A percentile compares a stretch with the other conserved stretches of the same genome.
These are phyloP conservation scores for Zygotorulaspora mrakii DNA, from an alignment of 1,139 yeast species.

Conservation along the genomic window DNA sequence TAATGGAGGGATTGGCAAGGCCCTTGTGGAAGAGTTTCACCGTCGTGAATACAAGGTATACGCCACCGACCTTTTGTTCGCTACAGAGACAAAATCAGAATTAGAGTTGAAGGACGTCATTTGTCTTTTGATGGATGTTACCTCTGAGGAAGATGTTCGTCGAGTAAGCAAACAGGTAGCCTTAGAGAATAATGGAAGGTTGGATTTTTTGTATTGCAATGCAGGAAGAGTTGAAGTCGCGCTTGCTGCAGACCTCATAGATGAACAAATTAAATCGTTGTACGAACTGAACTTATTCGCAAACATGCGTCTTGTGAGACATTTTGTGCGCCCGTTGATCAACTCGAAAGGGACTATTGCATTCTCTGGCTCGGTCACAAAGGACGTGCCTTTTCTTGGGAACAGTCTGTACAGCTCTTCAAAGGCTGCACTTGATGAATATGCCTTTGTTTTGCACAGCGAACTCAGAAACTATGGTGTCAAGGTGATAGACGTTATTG, in stretches of 20 bases:
- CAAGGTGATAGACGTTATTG: conserved; percentile 5
- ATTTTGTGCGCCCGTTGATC: conserved; percentile 2
- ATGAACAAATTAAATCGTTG: conserved; percentile 1
- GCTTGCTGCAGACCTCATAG: not conserved
- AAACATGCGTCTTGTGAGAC: conserved; percentile 5
- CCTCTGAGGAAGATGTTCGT: conserved; percentile 3
- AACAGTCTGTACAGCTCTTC: conserved; percentile 3
- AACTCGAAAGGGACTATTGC: conserved; percentile 4
- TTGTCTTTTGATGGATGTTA: conserved; percentile 4
- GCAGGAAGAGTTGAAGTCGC: conserved; percentile 1
- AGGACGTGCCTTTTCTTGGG: not conserved
- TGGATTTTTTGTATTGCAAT: conserved; percentile 2
- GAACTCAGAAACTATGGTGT: conserved; percentile 5
- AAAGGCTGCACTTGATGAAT: conserved; percentile 3
- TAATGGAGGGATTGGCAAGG: conserved; percentile 3
- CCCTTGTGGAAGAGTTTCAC: not conserved
- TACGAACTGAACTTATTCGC: conserved; percentile 2
- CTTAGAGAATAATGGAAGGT: conserved; percentile 1
- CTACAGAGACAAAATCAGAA: not conserved
- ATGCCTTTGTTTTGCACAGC: conserved; percentile 3
- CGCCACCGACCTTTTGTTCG: not conserved
- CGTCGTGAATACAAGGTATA: conserved; percentile 3
- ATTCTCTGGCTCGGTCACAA: conserved; percentile 5
- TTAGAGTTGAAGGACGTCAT: not conserved
- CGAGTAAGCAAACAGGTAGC: conserved; percentile 1